phyloP scores from a whole-genome alignment of 345 rosid genomes.

The Lagerstroemia speciosa region DNA sequence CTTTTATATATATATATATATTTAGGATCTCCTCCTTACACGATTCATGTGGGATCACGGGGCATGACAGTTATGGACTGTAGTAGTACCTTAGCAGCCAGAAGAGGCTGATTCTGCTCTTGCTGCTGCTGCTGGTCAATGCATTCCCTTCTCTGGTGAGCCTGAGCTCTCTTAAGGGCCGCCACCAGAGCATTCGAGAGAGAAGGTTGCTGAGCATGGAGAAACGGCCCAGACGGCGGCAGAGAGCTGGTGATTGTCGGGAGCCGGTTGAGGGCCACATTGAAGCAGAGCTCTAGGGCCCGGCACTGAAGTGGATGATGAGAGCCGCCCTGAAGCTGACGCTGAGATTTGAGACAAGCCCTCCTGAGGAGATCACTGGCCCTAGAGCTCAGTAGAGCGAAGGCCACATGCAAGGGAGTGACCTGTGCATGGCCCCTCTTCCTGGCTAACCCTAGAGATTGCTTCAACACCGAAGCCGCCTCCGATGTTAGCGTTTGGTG shows the following conservation, averaged over 20 bases:
- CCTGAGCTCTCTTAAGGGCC: slow-evolving; percentile 70
- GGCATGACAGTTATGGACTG: too few relatives aligned
- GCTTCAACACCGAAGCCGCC: slow-evolving; percentile 13
- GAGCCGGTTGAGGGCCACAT: slow-evolving; percentile 66
- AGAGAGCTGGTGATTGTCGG: slow-evolving; percentile 36
- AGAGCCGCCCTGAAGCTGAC: slow-evolving; percentile 26
- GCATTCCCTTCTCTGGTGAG: slow-evolving; percentile 68
- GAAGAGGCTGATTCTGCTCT: slow-evolving; percentile 54
- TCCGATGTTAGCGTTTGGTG: slow-evolving; percentile 19
- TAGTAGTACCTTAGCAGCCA: slow-evolving; percentile 33
- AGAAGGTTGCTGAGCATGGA: slow-evolving; percentile 34
- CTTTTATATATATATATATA: too few relatives aligned
- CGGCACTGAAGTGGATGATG: slow-evolving; percentile 66
- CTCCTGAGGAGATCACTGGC: slow-evolving; percentile 37
- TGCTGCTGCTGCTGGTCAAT: slow-evolving; percentile 28
- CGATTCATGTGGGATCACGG: too few relatives aligned
- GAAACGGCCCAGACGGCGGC: slow-evolving; percentile 12
- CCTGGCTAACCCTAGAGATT: slow-evolving; percentile 8
- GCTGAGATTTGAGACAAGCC: slow-evolving; percentile 60
- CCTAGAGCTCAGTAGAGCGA: slow-evolving; percentile 47
- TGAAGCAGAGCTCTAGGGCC: slow-evolving; percentile 77
- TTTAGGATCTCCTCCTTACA: too few relatives aligned
- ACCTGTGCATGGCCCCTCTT: slow-evolving; percentile 13
- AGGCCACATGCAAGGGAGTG: slow-evolving; percentile 45
- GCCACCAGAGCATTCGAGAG: slow-evolving; percentile 69